Evolutionary conservation across 306 rosid genomes (phyloP), one percentile per base, ranked within the genome.

Genomic region (Carpinus fangiana): DNA sequence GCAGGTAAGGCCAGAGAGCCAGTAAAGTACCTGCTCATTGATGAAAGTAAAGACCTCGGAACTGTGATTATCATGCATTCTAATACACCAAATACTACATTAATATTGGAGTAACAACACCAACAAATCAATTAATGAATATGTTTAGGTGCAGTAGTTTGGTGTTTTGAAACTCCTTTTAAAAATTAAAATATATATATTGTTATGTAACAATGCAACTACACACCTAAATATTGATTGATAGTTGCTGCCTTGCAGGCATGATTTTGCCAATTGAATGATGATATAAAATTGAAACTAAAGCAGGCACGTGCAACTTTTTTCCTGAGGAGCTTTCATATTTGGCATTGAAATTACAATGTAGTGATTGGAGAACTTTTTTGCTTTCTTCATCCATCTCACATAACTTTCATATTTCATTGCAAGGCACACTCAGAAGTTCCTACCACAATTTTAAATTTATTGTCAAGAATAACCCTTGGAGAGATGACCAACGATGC

Each of bases 1-100:
- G 84, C 97, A 92, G 41, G 93, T 78, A 78, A 95, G 98, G 74
- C 98, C 98, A 21, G 98, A 91, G 48, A 95, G 90, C 93, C 93
- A 92, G 77, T 95, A 92, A 5, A 95, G 91, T 20, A 92, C 97
- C 97, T 92, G 84, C 28, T 21, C 89, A 51, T 55, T 38, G 72
- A 73, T 13, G 52, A 72, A 75, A 75, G 17, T 9, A 69, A 48
- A 48, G 21, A 50, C 18, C 67, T 28, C 23, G 70, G 16, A 48
- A 21, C 9, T 41, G 21, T 28, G 28, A 78, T 72, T 46, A 53
- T 50, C 73, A 43, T 4, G 28, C 61, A 72, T 72, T 78, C 14
- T 68, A 50, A 65, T 16, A 17, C 60, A 68, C 38, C 55, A 73
- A 68, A 28, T 45, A 26, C 14, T 17, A 41, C 16, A 62, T 46